Conservation (phyloP, 2,329 filamentous ascomycete genomes). For the Paramyrothecium sp. region DNA sequence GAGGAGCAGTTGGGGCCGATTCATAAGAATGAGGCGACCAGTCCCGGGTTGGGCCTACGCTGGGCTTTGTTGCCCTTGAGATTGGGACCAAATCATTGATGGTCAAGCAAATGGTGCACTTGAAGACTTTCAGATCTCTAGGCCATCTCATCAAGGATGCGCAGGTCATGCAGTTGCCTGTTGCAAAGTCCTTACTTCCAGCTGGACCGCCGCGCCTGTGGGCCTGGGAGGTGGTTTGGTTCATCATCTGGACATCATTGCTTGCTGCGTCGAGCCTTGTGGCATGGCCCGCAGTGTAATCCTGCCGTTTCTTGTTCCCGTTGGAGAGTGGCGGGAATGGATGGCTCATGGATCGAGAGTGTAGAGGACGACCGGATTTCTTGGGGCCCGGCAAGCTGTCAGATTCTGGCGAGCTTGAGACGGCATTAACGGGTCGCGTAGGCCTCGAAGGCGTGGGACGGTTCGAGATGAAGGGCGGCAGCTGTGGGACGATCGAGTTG, state of each 20-base stretch:
- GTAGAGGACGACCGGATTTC: constrained; percentile 13
- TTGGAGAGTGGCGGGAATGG: constrained; percentile 74
- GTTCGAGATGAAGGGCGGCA: constrained; percentile 14
- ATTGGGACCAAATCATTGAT: constrained; percentile 69
- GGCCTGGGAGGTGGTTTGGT: constrained; percentile 20
- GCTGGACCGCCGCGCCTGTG: constrained; percentile 29
- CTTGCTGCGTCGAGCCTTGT: constrained; percentile 27
- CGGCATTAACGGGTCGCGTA: constrained; percentile 22
- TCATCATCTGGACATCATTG: constrained; percentile 25
- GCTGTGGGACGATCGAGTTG: constrained; percentile 31
- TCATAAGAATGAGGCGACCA: background rate
- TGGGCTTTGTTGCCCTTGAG: constrained; percentile 16
- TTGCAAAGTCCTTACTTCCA: constrained; percentile 57
- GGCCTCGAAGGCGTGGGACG: background rate
- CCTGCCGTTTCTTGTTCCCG: constrained; percentile 53
- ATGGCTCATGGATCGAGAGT: constrained; percentile 69
- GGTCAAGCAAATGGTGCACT: constrained; percentile 80
- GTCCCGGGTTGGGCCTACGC: background rate
- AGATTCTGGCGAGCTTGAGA: constrained; percentile 45
- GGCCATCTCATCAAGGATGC: constrained; percentile 80
- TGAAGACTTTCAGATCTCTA: constrained; percentile 67
- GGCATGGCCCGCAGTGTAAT: constrained; percentile 30
- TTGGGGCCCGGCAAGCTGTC: constrained; percentile 27
- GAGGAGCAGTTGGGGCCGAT: background rate
- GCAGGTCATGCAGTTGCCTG: constrained; percentile 83